A percentile compares a stretch with the other conserved stretches of the same genome.
phyloP scores from a whole-genome alignment of 495 filamentous ascomycete genomes.

The Penicillium goetzii region DNA sequence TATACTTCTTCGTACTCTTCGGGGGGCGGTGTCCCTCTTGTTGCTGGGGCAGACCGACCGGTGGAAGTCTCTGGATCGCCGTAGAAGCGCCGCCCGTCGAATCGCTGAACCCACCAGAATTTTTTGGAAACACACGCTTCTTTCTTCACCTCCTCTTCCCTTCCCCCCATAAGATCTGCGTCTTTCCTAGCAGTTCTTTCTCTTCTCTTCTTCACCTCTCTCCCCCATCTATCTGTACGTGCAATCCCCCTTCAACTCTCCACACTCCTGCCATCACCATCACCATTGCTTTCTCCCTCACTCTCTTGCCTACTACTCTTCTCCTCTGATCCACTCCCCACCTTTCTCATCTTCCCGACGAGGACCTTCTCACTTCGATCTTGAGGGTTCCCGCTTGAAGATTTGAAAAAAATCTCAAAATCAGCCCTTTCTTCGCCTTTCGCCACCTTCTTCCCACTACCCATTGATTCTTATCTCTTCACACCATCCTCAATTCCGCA shows the following conservation, averaged over 20 bases:
- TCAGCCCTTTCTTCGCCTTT: conserved; percentile 2
- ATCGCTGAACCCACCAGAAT: conserved; percentile 20
- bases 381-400: neutral
- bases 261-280: neutral
- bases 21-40: conserved; percentile 1
- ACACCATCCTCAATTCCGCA: neutral
- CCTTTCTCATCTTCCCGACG: conserved; percentile 11
- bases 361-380: conserved; percentile 1
- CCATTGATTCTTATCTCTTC: neutral
- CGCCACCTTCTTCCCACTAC: neutral
- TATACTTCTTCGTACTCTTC: neutral
- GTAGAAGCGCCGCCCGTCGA: conserved; percentile 43
- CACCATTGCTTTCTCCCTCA: neutral
- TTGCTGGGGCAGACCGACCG: conserved; percentile 29
- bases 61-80: conserved; percentile 54
- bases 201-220: conserved; percentile 2
- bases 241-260: neutral
- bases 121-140: conserved; percentile 37
- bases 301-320: neutral
- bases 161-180: conserved; percentile 7
- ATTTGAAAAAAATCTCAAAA: neutral
- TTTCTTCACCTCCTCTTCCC: conserved; percentile 13
- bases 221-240: conserved; percentile 1
- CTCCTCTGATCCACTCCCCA: conserved; percentile 5
- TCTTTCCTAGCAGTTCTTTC: conserved; percentile 12